These are phyloP conservation scores for Phellopilus nigrolimitatus DNA, from an alignment of 1,284 basidiomycete species.

Conservation along the genomic window DNA sequence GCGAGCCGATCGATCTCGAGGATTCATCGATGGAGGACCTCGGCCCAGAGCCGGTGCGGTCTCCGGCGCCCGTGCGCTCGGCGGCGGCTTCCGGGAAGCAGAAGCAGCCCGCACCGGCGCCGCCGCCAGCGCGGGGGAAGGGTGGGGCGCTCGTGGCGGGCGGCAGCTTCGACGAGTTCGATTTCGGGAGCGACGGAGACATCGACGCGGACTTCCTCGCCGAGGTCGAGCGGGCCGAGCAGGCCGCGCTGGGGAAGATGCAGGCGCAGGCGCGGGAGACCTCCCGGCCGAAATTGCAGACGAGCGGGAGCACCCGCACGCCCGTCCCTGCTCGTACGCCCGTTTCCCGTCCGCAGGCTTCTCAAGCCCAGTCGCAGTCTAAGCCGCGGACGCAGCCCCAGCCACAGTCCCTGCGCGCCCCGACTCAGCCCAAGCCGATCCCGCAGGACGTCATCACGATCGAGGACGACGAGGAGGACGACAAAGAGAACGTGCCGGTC, in stretches of 20 bases:
- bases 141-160: constrained; percentile 24
- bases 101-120: constrained; percentile 14
- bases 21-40: constrained; percentile 19
- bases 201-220: constrained; percentile 36
- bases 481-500: constrained; percentile 57
- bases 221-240: constrained; percentile 29
- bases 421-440: neutral
- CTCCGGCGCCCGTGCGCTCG: constrained; percentile 21
- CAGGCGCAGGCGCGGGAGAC: neutral
- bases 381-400: neutral
- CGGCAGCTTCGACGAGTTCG: constrained; percentile 26
- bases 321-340: neutral
- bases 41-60: constrained; percentile 27
- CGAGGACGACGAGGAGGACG: constrained; percentile 45
- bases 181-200: constrained; percentile 28
- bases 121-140: neutral
- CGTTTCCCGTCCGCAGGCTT: neutral
- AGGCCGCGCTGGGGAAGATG: constrained; percentile 33
- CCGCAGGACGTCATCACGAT: constrained; percentile 34
- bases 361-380: constrained; percentile 3
- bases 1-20: constrained; percentile 16
- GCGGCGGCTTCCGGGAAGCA: constrained; percentile 18
- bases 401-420: neutral
- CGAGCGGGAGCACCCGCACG: neutral
- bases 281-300: neutral